Evolutionary conservation across 257 asterid species (phyloP), one percentile per base, ranked within the genome.

Genomic region (Petunia secreta): DNA sequence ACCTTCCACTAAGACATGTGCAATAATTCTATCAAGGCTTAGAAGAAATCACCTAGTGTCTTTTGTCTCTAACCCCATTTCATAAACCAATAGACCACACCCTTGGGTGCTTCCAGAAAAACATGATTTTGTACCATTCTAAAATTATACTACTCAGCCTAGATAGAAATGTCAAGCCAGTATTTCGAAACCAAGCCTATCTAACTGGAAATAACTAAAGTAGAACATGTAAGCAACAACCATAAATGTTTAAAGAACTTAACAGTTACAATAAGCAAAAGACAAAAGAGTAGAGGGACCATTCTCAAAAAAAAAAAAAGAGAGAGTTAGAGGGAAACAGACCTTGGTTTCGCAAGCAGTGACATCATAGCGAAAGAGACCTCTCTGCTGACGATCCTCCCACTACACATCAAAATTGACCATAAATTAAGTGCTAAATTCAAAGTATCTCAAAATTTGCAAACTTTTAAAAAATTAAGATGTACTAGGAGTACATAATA

Each of bases 341-440:
- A 92, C 99, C 98, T 95, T 95, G 82, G 99, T 95, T 82, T 95
- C 93, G 57, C 99, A 92, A 74, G 98, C 96, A 85, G 99, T 95
- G 86, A 95, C 99, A 83, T 95, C 99, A 87, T 95, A 95, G 82
- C 97, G 97, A 80, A 95, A 95, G 82, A 95, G 96, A 1, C 99
- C 99, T 85, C 94, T 92, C 85, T 92, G 94, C 94, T 87, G 84
- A 15, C 99, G 94, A 71, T 93, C 97, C 90, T 95, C 98, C 99
- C 99, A 95, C 99, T 95, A 58, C 46, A 48, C 67, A 82, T 81
- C 85, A 88, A 76, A 68, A 79, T 63, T 63, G 82, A 78, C 34
- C 55, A 71, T 40, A 57, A 48, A 13, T 6, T 78, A 2, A 46
- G 38, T 15, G 4, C 9, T 63, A 39, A 36, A 54, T 36, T 63